phyloP scores from a whole-genome alignment of 768 basidiomycete species.

The Boletus reticuloceps region DNA sequence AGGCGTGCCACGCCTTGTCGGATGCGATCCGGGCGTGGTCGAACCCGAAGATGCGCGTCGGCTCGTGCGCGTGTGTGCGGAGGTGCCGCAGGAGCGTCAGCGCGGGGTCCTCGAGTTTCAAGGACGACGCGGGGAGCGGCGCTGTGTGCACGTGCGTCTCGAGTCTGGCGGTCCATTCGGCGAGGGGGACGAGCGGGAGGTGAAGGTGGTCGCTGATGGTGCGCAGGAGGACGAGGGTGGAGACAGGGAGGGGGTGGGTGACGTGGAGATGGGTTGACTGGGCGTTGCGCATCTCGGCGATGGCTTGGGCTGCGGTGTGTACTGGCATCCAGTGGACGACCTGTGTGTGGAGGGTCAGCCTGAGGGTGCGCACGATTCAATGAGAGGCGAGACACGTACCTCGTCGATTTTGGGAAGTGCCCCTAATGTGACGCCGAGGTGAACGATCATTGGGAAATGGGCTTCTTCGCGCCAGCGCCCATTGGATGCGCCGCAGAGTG shows the following conservation, averaged over 20 bases:
- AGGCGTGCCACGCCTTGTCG: conserved; percentile 8
- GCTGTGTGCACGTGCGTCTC: conserved; percentile 1
- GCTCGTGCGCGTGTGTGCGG: background rate
- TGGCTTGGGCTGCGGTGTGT: conserved; percentile 9
- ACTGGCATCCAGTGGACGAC: conserved; percentile 2
- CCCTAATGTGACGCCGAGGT: conserved; percentile 13
- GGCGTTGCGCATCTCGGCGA: conserved; percentile 17
- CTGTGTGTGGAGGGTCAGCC: background rate
- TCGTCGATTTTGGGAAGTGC: conserved; percentile 20
- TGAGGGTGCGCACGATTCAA: no score
- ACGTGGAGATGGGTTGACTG: conserved; percentile 5
- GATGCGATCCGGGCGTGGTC: background rate
- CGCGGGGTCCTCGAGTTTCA: conserved; percentile 1
- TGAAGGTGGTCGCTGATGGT: conserved; percentile 1
- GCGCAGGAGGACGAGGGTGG: conserved; percentile 9
- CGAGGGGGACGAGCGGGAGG: conserved; percentile 8
- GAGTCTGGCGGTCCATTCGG: conserved; percentile 12
- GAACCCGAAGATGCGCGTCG: conserved; percentile 1
- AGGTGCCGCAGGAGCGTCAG: conserved; percentile 1
- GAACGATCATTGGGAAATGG: conserved; percentile 37
- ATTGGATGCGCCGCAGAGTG: conserved; percentile 33
- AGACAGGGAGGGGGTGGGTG: conserved; percentile 10
- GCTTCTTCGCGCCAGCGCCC: conserved; percentile 40
- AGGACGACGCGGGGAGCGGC: background rate
- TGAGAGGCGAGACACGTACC: conserved; percentile 8